Evolutionary conservation across 495 filamentous ascomycete genomes (phyloP), one percentile per base, ranked within the genome.

Genomic region (Penicillium antarcticum): DNA sequence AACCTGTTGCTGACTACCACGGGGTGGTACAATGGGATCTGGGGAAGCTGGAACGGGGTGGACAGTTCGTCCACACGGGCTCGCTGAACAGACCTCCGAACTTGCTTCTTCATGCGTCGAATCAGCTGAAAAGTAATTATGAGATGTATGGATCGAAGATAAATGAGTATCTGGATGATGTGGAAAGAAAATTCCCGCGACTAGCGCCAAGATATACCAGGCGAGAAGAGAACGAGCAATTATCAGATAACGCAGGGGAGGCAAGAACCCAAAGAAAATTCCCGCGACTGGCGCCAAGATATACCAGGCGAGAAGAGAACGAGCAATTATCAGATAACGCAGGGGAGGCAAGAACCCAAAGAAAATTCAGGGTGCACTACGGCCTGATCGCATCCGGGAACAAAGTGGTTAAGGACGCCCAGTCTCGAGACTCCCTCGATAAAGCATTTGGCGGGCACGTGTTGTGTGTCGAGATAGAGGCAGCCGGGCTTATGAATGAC

Each of bases 11-110:
- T 9, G 13, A 24, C 13, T 37, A 34, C 29, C 19, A 17, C n/a
- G 61, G 56, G 4, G 63, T 62, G 14, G 52, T 57, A 5, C 63
- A 61, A 16, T 66, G 56, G 35, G 65, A 69, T 37, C 18, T 57
- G 19, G 60, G 56, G 3, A 63, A 63, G 26, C 38, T 48, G 9
- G 17, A 39, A 14, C n/a, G n/a, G n/a, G n/a, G 13, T 21, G 14
- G 42, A 18, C 31, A 39, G 45, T 1, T 66, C 71, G n/a, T n/a
- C n/a, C 40, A 38, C 26, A 40, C 53, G 56, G 62, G 64, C 0
- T 53, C 49, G 7, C 33, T 56, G 16, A 52, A 52, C 19, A 46
- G 38, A 14, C 48, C 54, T 5, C 38, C 54, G 6, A 48, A 31
- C 0, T 11, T 29, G 1, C 38, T 56, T 6, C 44, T 52, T 5